A percentile compares a stretch with the other conserved stretches of the same genome.
phyloP scores from a whole-genome alignment of 163 green algal species.

The Chlorella variabilis region DNA sequence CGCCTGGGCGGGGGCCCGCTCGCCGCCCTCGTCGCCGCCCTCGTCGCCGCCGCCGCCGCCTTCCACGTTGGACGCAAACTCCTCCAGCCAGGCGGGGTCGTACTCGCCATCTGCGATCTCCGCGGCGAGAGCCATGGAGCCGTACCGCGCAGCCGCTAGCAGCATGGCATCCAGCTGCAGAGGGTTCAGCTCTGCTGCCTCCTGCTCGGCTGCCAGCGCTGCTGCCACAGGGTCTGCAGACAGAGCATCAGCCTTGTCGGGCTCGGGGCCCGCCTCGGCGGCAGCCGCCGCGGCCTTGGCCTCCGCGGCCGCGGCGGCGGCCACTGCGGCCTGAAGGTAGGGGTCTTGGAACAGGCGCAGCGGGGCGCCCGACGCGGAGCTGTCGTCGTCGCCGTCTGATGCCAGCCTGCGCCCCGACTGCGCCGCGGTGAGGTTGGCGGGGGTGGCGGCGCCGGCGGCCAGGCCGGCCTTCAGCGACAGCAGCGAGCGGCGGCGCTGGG shows the following conservation, averaged over 20 bases:
- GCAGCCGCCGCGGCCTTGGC: neutral
- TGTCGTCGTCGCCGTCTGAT: neutral
- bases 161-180: slow-evolving; percentile 15
- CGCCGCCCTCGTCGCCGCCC: neutral
- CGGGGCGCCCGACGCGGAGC: neutral
- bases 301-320: neutral
- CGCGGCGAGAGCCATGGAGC: neutral
- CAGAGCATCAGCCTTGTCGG: neutral
- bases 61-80: neutral
- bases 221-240: neutral
- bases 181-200: slow-evolving; percentile 8
- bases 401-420: neutral
- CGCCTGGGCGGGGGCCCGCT: neutral
- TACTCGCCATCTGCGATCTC: slow-evolving; percentile 17
- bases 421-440: neutral
- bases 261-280: neutral
- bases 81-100: slow-evolving; percentile 6
- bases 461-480: neutral
- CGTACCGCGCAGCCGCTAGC: slow-evolving; percentile 11
- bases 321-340: slow-evolving; percentile 14
- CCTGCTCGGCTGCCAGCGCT: neutral
- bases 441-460: neutral
- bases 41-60: too few species aligned
- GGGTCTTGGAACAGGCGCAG: slow-evolving; percentile 11
- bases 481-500: neutral